Evolutionary conservation across 1,284 basidiomycete genomes (phyloP).

Genomic region (Pyrrhoderma noxium): DNA sequence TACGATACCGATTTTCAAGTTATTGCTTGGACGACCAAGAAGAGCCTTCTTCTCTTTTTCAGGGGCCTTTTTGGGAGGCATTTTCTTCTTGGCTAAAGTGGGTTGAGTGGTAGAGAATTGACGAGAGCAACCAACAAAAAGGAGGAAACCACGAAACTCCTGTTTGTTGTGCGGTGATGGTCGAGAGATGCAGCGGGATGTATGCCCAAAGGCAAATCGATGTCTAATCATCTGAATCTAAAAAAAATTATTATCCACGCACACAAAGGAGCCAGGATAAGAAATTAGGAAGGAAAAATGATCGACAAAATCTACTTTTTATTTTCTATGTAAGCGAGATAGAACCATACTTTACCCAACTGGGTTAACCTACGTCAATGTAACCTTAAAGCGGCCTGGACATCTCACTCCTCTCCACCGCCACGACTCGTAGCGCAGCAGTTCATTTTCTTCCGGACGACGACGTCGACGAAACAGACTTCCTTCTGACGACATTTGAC

Average conservation of each 20-base stretch:
- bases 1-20: constrained; percentile 94
- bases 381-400: not conserved
- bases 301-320: too few species aligned
- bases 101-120: constrained; percentile 21
- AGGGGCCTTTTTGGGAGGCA: constrained; percentile 82
- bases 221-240: not conserved
- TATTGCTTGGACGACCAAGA: constrained; percentile 88
- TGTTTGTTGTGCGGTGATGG: constrained; percentile 10
- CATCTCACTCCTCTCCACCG: not conserved
- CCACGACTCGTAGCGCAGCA: not conserved
- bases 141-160: constrained; percentile 15
- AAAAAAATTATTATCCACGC: too few species aligned
- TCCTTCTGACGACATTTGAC: not conserved
- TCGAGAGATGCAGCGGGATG: not conserved
- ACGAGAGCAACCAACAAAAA: constrained; percentile 13
- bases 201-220: not conserved
- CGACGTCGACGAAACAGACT: not conserved
- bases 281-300: too few species aligned
- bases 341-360: constrained; percentile 1
- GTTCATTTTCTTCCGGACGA: not conserved
- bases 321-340: not conserved
- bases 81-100: constrained; percentile 34
- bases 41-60: constrained; percentile 75
- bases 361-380: not conserved
- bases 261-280: too few species aligned